Percentiles rank a stretch among this genome's conserved stretches.
Conservation (phyloP, 352 stramenopile genomes). For the Thalassiosira exigua region DNA sequence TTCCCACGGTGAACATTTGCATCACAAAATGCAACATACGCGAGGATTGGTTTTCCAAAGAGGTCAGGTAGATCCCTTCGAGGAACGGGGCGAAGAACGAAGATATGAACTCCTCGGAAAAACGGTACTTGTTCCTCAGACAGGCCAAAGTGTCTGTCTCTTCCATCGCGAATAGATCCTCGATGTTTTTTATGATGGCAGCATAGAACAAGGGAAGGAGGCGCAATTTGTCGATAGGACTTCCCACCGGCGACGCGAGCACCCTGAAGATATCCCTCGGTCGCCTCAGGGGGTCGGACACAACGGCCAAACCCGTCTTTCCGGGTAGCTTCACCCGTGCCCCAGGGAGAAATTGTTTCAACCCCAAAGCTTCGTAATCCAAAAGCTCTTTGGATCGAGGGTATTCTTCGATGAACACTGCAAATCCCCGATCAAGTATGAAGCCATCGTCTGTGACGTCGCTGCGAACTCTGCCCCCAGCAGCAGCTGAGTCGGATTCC, state of each 20-base stretch:
- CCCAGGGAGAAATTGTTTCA: conserved; percentile 84
- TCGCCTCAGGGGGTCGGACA: conserved; percentile 85
- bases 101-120: conserved; percentile 83
- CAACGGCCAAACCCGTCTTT: conserved; percentile 62
- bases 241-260: conserved; percentile 75
- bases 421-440: conserved; percentile 82
- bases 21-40: conserved; percentile 89
- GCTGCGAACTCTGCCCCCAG: conserved; percentile 81
- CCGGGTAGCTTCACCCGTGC: conserved; percentile 75
- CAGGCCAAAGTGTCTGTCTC: conserved; percentile 80
- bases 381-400: conserved; percentile 78
- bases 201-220: conserved; percentile 78
- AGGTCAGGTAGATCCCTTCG: conserved; percentile 86
- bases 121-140: conserved; percentile 72
- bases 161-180: conserved; percentile 72
- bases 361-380: conserved; percentile 81
- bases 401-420: conserved; percentile 89
- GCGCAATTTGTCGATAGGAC: conserved; percentile 82
- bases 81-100: conserved; percentile 88
- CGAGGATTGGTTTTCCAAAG: conserved; percentile 84
- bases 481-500: conserved; percentile 52
- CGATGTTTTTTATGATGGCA: conserved; percentile 68
- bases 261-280: conserved; percentile 64
- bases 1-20: conserved; percentile 86
- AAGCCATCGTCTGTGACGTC: conserved; percentile 84